Base-by-base conservation (phyloP, 2,329 filamentous ascomycete genomes). In the Neonectria coccinea region DNA sequence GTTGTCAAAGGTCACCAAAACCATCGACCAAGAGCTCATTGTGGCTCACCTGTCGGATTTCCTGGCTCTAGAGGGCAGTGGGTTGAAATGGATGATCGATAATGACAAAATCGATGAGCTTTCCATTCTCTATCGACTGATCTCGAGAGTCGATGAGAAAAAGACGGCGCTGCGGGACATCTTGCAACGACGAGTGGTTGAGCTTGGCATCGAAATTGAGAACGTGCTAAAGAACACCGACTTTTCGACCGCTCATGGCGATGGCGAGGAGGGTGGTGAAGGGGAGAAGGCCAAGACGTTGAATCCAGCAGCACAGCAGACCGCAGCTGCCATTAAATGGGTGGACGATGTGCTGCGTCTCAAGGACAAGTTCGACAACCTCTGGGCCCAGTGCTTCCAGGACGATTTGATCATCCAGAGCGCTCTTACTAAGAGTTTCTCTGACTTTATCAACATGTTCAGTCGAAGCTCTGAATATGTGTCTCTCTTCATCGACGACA, bases 401-500 rank as follows among this genome's bases (percentile, higher is more conserved):
- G 84, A 87, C 47, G 94, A 98, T 73, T 85, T 93, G 42, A 84
- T 89, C 8, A 83, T 99, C 16, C 92, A 97, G 73, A 92, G 91
- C 2, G 90, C 93, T 0, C 84, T 98, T 27, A 94, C 93, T 2
- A 91, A 91, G 74, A 97, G 94, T 75, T 97, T 97, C 73, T 87
- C 92, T 1, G 91, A 97, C 16, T 97, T 98, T 73, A 97, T 99
- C 84, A 98, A 97, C 77, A 81, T 89, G n/a, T 97, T 97, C 75
- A 79, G 83, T 14, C 89, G 94, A 67, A 91, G 92, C 71, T 93
- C 95, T 1, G 96, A 99, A 76, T 97, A 93, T 75, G 91, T 98
- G 6, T 99, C 96, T 0, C 85, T 99, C 0, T 99, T 97, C 79
- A 97, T 99, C 63, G 96, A 99, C 73, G 95, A 98, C 73, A 97